Evolutionary conservation across 2,329 filamentous ascomycete genomes (phyloP).

Genomic region (Colletotrichum tamarilloi): DNA sequence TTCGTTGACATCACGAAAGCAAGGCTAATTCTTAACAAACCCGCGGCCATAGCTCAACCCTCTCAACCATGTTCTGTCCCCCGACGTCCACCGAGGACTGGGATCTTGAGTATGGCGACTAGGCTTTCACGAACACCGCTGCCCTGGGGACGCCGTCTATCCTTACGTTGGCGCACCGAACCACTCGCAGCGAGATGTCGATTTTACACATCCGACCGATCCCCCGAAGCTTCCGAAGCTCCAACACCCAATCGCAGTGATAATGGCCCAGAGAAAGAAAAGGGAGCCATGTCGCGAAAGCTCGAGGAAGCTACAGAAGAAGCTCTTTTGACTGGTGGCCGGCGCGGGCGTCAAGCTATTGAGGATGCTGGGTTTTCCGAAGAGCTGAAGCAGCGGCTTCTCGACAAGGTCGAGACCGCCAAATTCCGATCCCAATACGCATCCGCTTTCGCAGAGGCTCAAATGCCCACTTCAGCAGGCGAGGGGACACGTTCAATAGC

Average conservation of each 20-base stretch:
- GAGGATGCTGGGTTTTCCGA: constrained; percentile 73
- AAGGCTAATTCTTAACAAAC: not conserved
- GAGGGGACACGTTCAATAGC: constrained; percentile 77
- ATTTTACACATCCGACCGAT: constrained; percentile 27
- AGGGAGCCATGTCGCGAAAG: constrained; percentile 65
- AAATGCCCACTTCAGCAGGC: constrained; percentile 68
- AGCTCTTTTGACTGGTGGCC: constrained; percentile 67
- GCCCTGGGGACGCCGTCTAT: constrained; percentile 8
- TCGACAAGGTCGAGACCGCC: constrained; percentile 66
- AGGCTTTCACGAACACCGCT: not conserved
- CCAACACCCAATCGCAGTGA: not conserved
- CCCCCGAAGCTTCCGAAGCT: constrained; percentile 8
- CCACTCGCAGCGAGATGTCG: not conserved
- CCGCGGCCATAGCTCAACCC: not conserved
- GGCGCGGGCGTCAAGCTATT: constrained; percentile 67
- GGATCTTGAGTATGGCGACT: constrained; percentile 27
- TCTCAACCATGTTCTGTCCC: constrained; percentile 2
- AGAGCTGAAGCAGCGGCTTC: constrained; percentile 68
- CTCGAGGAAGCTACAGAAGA: constrained; percentile 73
- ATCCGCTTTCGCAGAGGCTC: constrained; percentile 59
- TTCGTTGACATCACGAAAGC: constrained; percentile 32
- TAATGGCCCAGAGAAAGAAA: constrained; percentile 5
- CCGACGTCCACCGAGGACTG: constrained; percentile 1
- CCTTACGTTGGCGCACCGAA: not conserved
- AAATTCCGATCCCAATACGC: constrained; percentile 64